Base-by-base conservation (phyloP, 345 rosid species). In the Turritis glabra region DNA sequence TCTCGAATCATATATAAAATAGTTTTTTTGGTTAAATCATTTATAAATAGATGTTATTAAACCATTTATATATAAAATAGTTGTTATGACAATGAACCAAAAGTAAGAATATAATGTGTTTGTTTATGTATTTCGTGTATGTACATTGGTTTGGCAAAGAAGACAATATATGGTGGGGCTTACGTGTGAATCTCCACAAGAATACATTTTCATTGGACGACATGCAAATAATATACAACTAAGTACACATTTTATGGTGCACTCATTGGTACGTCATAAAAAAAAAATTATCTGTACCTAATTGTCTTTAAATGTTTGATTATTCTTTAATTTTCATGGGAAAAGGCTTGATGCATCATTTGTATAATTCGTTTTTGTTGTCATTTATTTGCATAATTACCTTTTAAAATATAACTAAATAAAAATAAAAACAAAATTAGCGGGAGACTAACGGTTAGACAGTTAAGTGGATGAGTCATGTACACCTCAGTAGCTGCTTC, bases 121-220 rank as follows among this genome's bases (percentile, higher is more conserved):
- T 57, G 38, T 22, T 57, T 65, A 19, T 75, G 51, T 58, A 46
- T 35, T 74, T 74, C 56, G 41, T 26, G 26, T 35, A 50, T 46
- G 35, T 27, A 38, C 38, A 55, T 46, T 48, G 17, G 54, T 50
- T 67, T 37, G 55, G 37, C 63, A 15, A 51, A 59, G 68, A 58
- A 50, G 79, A 75, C 79, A 75, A 67, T 23, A 29, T 40, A 51
- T 75, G 63, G 79, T 75, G 79, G 68, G 62, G 62, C n/a, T 67
- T 50, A 75, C 74, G 79, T 75, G 74, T 67, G 68, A 74, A 38
- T 37, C 44, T 67, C 79, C 74, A 67, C n/a, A 29, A 27, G n/a
- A 21, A 21, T 40, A 59, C 22, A 50, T 50, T 67, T 29, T 30
- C 25, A 75, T 67, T 75, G 79, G 79, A 67, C n/a, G 17, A 75